Percentiles rank a stretch among this genome's conserved stretches.
These are phyloP conservation scores for Claviceps digitariae DNA, from an alignment of 2,329 filamentous ascomycete species.

Conservation along the genomic window DNA sequence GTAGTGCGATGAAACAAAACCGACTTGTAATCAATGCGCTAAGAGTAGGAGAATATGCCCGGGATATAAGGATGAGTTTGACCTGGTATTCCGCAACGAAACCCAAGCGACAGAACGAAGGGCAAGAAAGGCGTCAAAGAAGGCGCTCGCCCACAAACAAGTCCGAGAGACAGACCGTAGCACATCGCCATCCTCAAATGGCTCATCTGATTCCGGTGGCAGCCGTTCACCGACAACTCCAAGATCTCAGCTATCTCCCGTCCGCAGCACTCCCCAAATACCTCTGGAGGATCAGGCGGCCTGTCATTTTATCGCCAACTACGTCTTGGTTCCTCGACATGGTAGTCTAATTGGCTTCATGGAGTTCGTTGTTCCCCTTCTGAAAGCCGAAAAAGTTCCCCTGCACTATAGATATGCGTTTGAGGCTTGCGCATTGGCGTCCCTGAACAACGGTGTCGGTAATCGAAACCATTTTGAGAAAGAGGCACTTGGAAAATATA, in stretches of 20 bases:
- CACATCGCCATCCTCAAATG: slow-evolving; percentile 8
- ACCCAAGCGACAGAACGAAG: slow-evolving; percentile 53
- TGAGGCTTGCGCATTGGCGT: slow-evolving; percentile 44
- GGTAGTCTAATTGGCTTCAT: slow-evolving; percentile 41
- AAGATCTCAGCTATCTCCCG: slow-evolving; percentile 9
- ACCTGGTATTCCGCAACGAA: slow-evolving; percentile 60
- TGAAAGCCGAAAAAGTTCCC: slow-evolving; percentile 29
- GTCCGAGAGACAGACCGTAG: slow-evolving; percentile 13
- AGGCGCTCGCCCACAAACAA: slow-evolving; percentile 25
- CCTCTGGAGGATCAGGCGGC: slow-evolving; percentile 41
- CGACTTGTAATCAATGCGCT: slow-evolving; percentile 50
- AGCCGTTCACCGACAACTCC: slow-evolving; percentile 7
- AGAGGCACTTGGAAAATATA: slow-evolving; percentile 37
- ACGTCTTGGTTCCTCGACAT: slow-evolving; percentile 38
- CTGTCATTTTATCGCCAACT: slow-evolving; percentile 49
- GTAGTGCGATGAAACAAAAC: slow-evolving; percentile 55
- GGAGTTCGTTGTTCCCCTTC: slow-evolving; percentile 44
- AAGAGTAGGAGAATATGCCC: slow-evolving; percentile 52
- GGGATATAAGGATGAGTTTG: slow-evolving; percentile 58
- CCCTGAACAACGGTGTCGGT: slow-evolving; percentile 37
- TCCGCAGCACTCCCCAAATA: slow-evolving; percentile 24
- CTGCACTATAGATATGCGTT: slow-evolving; percentile 43
- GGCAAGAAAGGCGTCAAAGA: slow-evolving; percentile 42
- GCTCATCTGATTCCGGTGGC: slow-evolving; percentile 5
- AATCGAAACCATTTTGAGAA: slow-evolving; percentile 20